Evolutionary conservation across 495 filamentous ascomycete species (phyloP), one percentile per base, ranked within the genome.

Genomic region (Trichoderma parareesei): DNA sequence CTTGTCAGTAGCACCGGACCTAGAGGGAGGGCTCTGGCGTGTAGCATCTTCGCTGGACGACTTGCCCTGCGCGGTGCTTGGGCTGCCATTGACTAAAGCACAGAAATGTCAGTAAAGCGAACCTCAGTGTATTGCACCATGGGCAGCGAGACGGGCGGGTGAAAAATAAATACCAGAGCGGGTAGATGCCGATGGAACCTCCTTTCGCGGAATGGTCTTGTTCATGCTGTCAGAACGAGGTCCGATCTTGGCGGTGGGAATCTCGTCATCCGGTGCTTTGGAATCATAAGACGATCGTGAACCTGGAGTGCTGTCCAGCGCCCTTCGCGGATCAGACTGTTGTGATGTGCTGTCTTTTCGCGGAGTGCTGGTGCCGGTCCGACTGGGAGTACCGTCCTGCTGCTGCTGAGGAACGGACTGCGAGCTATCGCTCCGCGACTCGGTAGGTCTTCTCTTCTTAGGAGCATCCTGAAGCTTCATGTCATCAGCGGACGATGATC

Each of bases 391-490:
- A 46, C 67, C 74, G 38, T 66, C 65, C 1, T 11, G 6, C 18
- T 49, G 16, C 46, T 85, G 84, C 66, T 85, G 79, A 11, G 53
- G 53, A 10, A 57, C 53, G 14, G 53, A 57, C 8, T 57, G 53
- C 53, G 90, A 92, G 68, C 60, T 61, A 20, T 83, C 85, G 61
- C 82, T 87, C 65, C 84, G 79, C n/a, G 87, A 85, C 65, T 37
- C 40, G 11, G 41, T 63, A 18, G 61, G 41, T 76, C 84, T 87
- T 76, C 85, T 88, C 59, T 77, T 82, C 71, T 86, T 88, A 1
- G 90, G 88, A 5, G 87, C 89, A 43, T 93, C 88, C 68, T 90
- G 88, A 64, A 93, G 72, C 73, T 83, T 89, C 76, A 93, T 93
- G 35, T 83, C 83, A 53, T 90, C 79, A 3, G 61, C 46, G 16